phyloP scores from a whole-genome alignment of 2,329 filamentous ascomycete genomes.

The Neofusicoccum sp. region DNA sequence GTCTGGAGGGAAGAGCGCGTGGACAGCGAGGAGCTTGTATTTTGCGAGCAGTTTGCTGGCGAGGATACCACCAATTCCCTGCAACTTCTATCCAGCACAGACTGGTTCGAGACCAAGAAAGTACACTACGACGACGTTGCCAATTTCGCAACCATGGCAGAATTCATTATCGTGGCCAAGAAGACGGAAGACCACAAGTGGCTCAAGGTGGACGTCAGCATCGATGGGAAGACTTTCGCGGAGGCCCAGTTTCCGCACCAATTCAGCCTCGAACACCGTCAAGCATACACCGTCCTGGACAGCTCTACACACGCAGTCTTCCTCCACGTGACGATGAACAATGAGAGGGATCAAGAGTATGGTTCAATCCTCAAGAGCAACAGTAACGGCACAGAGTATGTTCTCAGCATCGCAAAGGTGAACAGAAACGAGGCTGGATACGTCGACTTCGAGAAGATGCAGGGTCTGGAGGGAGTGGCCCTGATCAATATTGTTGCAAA shows the following conservation, averaged over 20 bases:
- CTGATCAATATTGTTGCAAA: slow-evolving; percentile 87
- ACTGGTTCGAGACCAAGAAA: slow-evolving; percentile 72
- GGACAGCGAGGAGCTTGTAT: slow-evolving; percentile 58
- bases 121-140: slow-evolving; percentile 71
- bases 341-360: slow-evolving; percentile 65
- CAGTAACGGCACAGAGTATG: slow-evolving; percentile 95
- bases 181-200: slow-evolving; percentile 64
- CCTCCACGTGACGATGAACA: slow-evolving; percentile 83
- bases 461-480: slow-evolving; percentile 85
- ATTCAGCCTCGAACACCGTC: slow-evolving; percentile 75
- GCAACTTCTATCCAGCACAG: slow-evolving; percentile 74
- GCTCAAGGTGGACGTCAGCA: slow-evolving; percentile 76
- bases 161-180: slow-evolving; percentile 88
- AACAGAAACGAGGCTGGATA: slow-evolving; percentile 77
- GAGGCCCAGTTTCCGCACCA: slow-evolving; percentile 83
- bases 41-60: slow-evolving; percentile 65
- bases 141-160: slow-evolving; percentile 91
- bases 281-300: slow-evolving; percentile 89
- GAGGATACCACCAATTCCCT: slow-evolving; percentile 65
- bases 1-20: slow-evolving; percentile 62
- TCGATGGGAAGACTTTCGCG: slow-evolving; percentile 83
- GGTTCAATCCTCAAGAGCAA: slow-evolving; percentile 97
- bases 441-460: slow-evolving; percentile 96
- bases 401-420: slow-evolving; percentile 77
- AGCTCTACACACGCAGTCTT: slow-evolving; percentile 95